Conservation (phyloP, 2,329 filamentous ascomycete species). For the Neurospora crassa region DNA sequence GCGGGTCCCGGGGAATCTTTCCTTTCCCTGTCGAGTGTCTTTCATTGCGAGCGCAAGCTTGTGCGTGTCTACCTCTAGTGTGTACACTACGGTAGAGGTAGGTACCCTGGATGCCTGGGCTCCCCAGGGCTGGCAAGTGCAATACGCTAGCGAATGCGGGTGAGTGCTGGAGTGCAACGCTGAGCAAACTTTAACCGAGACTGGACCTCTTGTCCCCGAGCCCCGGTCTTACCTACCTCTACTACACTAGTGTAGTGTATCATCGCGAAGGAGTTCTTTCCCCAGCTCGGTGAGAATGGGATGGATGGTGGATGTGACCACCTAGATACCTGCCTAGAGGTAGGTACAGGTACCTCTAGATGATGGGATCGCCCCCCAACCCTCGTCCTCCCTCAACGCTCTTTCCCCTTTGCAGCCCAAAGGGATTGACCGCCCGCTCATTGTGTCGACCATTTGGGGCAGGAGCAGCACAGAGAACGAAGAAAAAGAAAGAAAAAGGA, state of each 20-base stretch:
- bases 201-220: background rate
- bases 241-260: too few species aligned
- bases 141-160: background rate
- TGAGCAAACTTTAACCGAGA: background rate
- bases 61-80: background rate
- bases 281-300: background rate
- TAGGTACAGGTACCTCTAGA: background rate
- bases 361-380: background rate
- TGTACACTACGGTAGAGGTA: too few species aligned
- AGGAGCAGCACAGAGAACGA: background rate
- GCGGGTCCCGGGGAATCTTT: background rate
- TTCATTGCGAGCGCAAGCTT: background rate
- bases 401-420: background rate
- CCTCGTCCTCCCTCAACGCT: background rate
- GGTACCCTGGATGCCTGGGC: background rate
- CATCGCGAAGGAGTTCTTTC: background rate
- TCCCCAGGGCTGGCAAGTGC: background rate
- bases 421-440: background rate
- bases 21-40: background rate
- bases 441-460: background rate
- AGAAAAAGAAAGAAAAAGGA: background rate
- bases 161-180: background rate
- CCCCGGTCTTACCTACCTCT: too few species aligned
- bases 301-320: background rate
- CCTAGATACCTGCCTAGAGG: background rate